Evolutionary conservation across 495 filamentous ascomycete genomes (phyloP), one percentile per base, ranked within the genome.

Genomic region (Daldinia loculata): DNA sequence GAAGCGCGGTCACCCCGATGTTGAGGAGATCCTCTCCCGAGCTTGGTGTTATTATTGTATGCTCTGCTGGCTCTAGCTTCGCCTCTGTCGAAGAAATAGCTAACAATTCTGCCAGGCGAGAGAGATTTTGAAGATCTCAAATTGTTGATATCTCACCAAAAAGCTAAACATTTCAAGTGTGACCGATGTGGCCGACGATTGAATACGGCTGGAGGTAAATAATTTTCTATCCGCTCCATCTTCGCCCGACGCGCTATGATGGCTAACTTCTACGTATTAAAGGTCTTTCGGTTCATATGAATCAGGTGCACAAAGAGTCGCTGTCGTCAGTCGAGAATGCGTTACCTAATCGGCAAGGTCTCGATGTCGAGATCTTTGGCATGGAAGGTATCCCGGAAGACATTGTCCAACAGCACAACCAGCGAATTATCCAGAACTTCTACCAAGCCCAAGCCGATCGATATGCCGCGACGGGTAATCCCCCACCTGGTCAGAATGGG

Each of bases 141-240:
- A 82, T 93, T 98, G 65, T 88, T 99, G 55, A 96, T 97, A 67
- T 91, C 91, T 57, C 95, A 99, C 81, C 96, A 98, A 76, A 98
- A 97, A 78, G 94, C 95, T 22, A 98, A 98, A 81, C 95, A 99
- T 79, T 98, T 96, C 87, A 97, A 96, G 77, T 99, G 95, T 80
- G 93, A 97, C 67, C 82, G 90, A 83, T 99, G 95, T 76, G 87
- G 87, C 24, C 89, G 95, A 66, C 86, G 94, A 70, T 79, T 99
- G 38, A 97, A 98, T 75, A 99, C 95, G 2, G 95, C 95, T 57
- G 96, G 96, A 84, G 95, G 95, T 94, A 78, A 77, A 88, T 79
- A 15, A 32, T 39, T 32, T 48, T 22, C 32, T 6, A 19, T 64
- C 55, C 27, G 15, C 29, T 61, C 17, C 4, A 50, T 41, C 8